Evolutionary conservation across 2,329 filamentous ascomycete genomes (phyloP).

Genomic region (Ophiosphaerella korrae): DNA sequence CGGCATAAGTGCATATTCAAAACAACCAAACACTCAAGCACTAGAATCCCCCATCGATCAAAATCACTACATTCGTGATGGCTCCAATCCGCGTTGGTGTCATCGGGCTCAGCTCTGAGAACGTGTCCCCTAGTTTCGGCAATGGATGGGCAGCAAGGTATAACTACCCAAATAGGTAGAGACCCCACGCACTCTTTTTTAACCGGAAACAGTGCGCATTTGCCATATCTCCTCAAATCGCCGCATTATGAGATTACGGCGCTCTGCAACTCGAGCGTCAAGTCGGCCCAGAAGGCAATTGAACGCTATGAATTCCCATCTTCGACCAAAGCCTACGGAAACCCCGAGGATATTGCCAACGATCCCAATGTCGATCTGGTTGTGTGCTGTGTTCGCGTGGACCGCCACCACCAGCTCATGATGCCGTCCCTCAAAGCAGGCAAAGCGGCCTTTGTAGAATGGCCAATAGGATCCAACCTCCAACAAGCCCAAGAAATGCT

Average conservation of each 20-base stretch:
- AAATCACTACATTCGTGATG: slow-evolving; percentile 15
- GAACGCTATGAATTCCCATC: slow-evolving; percentile 44
- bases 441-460: slow-evolving; percentile 56
- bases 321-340: slow-evolving; percentile 51
- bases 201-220: slow-evolving; percentile 34
- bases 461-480: slow-evolving; percentile 50
- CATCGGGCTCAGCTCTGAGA: slow-evolving; percentile 27
- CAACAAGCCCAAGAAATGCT: slow-evolving; percentile 50
- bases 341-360: slow-evolving; percentile 48
- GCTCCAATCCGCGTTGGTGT: slow-evolving; percentile 35
- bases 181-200: neutral
- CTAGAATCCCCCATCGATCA: neutral
- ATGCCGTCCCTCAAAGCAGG: slow-evolving; percentile 52
- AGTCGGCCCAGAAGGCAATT: slow-evolving; percentile 50
- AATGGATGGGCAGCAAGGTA: slow-evolving; percentile 29
- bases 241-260: slow-evolving; percentile 53
- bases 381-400: slow-evolving; percentile 49
- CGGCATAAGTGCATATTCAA: no score
- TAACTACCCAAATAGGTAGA: neutral
- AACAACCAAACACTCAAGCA: no score
- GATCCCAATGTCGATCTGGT: slow-evolving; percentile 55
- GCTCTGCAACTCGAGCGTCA: slow-evolving; percentile 53
- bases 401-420: slow-evolving; percentile 48
- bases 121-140: slow-evolving; percentile 3
- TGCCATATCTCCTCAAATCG: slow-evolving; percentile 41